These are phyloP conservation scores for Elymus sibiricus DNA, from an alignment of 176 grass and related monocot genomes.

Conservation along the genomic window DNA sequence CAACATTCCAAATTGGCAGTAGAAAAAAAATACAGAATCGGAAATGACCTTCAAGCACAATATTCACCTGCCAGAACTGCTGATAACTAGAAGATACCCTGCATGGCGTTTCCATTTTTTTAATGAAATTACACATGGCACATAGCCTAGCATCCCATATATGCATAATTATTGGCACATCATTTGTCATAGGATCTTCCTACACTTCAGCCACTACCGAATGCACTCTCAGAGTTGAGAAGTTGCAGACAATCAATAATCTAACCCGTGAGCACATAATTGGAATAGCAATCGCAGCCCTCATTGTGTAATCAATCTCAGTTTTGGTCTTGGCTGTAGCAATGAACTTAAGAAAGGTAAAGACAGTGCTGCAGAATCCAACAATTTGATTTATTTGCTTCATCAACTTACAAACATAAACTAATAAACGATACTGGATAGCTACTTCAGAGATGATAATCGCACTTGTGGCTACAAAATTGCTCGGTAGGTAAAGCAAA, in stretches of 20 bases:
- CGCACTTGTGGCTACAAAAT: not conserved
- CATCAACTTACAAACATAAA: not conserved
- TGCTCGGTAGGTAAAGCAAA: not conserved
- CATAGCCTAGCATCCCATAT: not conserved
- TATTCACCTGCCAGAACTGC: not conserved
- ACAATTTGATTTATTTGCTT: not conserved
- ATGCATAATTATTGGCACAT: not conserved
- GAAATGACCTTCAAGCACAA: not conserved
- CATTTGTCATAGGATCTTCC: not conserved
- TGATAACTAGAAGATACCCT: not conserved
- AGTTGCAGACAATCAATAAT: slow-evolving; percentile 9
- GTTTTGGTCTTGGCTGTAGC: not conserved
- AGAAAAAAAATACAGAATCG: not conserved
- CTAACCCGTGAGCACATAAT: not conserved
- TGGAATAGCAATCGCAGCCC: not conserved
- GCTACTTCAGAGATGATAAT: not conserved
- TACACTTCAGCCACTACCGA: not conserved
- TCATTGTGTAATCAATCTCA: not conserved
- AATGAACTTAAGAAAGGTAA: not conserved
- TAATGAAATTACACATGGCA: not conserved
- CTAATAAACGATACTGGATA: not conserved
- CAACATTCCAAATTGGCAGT: not conserved
- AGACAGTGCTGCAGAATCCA: not conserved
- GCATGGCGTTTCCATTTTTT: not conserved
- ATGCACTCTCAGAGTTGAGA: not conserved